Evolutionary conservation across 768 basidiomycete genomes (phyloP).

Genomic region (Rhodosporidiobolus sp.): DNA sequence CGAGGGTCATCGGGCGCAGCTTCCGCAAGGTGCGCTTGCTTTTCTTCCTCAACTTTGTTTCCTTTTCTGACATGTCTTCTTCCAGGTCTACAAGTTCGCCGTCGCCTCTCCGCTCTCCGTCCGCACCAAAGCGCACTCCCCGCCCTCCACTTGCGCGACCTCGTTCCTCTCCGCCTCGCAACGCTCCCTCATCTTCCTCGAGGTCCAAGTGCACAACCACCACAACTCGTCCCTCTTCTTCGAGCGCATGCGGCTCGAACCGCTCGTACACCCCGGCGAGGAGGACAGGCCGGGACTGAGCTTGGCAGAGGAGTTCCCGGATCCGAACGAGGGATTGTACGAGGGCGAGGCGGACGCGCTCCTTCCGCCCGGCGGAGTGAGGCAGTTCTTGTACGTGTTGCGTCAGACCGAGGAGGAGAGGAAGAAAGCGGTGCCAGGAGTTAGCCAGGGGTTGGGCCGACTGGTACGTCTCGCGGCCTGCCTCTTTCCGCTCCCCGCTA

Average conservation of each 20-base stretch:
- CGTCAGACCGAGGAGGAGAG: constrained; percentile 51
- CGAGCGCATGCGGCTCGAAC: constrained; percentile 75
- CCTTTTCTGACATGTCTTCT: background rate
- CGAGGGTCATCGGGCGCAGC: constrained; percentile 55
- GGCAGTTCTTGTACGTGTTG: constrained; percentile 85
- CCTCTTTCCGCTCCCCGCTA: background rate
- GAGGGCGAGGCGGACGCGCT: constrained; percentile 54
- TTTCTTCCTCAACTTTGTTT: background rate
- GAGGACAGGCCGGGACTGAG: constrained; percentile 54
- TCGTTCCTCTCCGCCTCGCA: constrained; percentile 63
- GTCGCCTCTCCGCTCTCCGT: constrained; percentile 67
- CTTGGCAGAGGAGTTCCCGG: constrained; percentile 41
- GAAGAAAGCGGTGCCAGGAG: constrained; percentile 50
- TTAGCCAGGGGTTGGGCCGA: constrained; percentile 61
- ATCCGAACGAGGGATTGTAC: constrained; percentile 33
- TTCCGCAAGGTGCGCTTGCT: constrained; percentile 56
- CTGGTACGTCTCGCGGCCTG: constrained; percentile 57
- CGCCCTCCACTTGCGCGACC: constrained; percentile 53
- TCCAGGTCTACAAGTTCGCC: constrained; percentile 26
- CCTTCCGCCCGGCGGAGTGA: constrained; percentile 76
- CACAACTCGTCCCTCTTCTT: constrained; percentile 73
- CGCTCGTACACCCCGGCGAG: constrained; percentile 63
- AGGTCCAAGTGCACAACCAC: constrained; percentile 87
- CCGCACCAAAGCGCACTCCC: constrained; percentile 84
- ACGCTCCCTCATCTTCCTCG: constrained; percentile 80